Evolutionary conservation across 352 stramenopile genomes (phyloP), one percentile per base, ranked within the genome.

Genomic region (Phytophthora syringae): DNA sequence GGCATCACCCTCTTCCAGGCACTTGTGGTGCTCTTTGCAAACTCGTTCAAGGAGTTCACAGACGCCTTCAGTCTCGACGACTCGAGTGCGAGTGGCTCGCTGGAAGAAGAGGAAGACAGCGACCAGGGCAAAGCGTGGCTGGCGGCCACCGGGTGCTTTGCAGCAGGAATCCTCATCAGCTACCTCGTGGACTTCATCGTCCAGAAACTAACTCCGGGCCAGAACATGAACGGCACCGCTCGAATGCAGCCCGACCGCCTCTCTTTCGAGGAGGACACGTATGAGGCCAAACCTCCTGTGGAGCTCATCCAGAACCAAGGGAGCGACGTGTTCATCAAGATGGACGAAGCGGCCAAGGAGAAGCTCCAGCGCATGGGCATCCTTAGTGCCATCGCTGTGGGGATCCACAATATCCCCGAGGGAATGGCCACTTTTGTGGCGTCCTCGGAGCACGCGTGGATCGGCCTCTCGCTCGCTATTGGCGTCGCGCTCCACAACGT

Each of bases 401-500:
- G 74, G 6, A 75, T 99, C 48, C 97, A 99, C 84, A 99, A 99
- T 77, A 97, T 99, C 43, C 97, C 97, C 5, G 97, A 99, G 69
- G 97, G 97, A 22, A 90, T 99, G 21, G 97, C 94, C 7, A 98
- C 96, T 0, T 99, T 98, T 63, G 91, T 98, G 28, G 93, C 85
- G 1, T 88, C 94, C 16, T 73, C 98, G 6, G 77, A 94, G 20
- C 88, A 98, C 59, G 89, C 94, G 7, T 84, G 66, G 27, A 88
- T 98, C 11, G 97, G 94, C 9, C 52, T 88, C 16, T 87, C 93
- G 11, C 77, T 99, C 7, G 94, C 94, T 6, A 82, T 99, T 45
- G 95, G 90, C 16, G 98, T 99, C 65, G 94, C 80, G 0, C 89
- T 99, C 21, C 96, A 99, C 80, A 99, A 99, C 69, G 92, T 99